A percentile compares a stretch with the other conserved stretches of the same genome.
Conservation (phyloP, 306 rosid genomes). For the Gleditsia sinensis region DNA sequence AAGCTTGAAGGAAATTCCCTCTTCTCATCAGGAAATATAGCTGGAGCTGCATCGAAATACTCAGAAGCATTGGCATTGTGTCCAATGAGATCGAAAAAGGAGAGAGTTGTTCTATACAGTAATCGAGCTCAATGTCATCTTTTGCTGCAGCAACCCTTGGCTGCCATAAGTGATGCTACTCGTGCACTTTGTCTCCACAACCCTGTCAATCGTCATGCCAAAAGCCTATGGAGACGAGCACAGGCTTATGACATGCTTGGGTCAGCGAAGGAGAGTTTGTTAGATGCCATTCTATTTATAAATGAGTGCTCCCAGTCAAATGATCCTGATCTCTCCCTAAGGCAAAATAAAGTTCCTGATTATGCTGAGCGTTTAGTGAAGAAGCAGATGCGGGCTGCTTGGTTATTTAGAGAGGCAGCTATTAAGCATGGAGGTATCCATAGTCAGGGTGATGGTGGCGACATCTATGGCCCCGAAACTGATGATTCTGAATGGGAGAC, state of each 20-base stretch:
- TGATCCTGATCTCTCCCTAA: constrained; percentile 85
- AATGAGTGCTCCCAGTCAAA: constrained; percentile 97
- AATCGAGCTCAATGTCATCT: constrained; percentile 97
- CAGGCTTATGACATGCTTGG: constrained; percentile 99
- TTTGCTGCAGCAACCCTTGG: constrained; percentile 87
- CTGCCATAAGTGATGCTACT: constrained; percentile 97
- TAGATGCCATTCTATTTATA: constrained; percentile 95
- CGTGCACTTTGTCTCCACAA: constrained; percentile 94
- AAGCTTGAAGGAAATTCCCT: constrained; percentile 98
- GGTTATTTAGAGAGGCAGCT: constrained; percentile 98
- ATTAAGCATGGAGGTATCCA: constrained; percentile 89
- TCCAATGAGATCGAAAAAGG: constrained; percentile 95
- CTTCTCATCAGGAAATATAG: constrained; percentile 90
- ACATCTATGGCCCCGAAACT: constrained; percentile 73
- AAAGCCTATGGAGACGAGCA: constrained; percentile 99
- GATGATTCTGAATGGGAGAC: constrained; percentile 99
- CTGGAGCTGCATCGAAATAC: constrained; percentile 94
- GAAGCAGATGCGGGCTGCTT: constrained; percentile 98
- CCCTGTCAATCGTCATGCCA: constrained; percentile 96
- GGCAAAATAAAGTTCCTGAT: constrained; percentile 97
- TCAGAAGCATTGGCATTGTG: constrained; percentile 95
- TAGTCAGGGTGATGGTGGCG: constrained; percentile 87
- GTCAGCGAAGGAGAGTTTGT: constrained; percentile 85
- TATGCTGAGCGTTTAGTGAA: constrained; percentile 93
- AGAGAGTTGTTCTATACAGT: constrained; percentile 94